Evolutionary conservation across 2,329 filamentous ascomycete genomes (phyloP), one percentile per base, ranked within the genome.

Genomic region (Colletotrichum sp.): DNA sequence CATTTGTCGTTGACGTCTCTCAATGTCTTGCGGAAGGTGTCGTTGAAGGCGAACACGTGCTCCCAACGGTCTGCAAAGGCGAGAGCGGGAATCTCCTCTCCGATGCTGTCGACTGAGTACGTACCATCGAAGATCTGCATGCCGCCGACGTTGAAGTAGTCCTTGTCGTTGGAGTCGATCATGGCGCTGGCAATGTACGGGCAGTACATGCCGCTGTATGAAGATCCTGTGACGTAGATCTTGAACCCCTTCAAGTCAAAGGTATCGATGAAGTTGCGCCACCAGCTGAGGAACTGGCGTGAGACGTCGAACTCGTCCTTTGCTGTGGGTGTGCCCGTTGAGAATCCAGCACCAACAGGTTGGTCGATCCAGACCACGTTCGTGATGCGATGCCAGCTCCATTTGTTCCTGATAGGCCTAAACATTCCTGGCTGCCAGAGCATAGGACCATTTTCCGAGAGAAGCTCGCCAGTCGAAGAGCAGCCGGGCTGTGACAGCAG

Each of bases 341-440:
- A 90, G 82, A 94, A 96, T 16, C 94, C 94, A 0, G 93, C 94
- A 34, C 89, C 89, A 13, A 92, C 85, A 7, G 92, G 92, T 81
- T 95, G 93, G 80, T 95, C 94, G 10, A 94, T 89, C 91, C 92
- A 97, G 63, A 97, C 86, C 80, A 96, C 90, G 83, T 96, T 95
- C 69, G 94, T 94, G 44, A 96, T 84, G 67, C 93, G 93, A 76
- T 91, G 91, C 94, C 94, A 96, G n/a, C 90, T 90, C 86, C 93
- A 96, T 0, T 90, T 88, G 81, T 96, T 96, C 60, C 87, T 85
- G 0, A 92, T 87, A 0, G 94, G 94, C 21, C 88, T 87, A 71
- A 88, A 90, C 1, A 93, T 96, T 39, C 95, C 95, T 15, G 91
- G 88, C 81, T 93, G 90, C 93, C 93, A 95, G 7, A 90, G 73